Evolutionary conservation across 352 stramenopile genomes (phyloP).

Genomic region (Phytophthora multivora): DNA sequence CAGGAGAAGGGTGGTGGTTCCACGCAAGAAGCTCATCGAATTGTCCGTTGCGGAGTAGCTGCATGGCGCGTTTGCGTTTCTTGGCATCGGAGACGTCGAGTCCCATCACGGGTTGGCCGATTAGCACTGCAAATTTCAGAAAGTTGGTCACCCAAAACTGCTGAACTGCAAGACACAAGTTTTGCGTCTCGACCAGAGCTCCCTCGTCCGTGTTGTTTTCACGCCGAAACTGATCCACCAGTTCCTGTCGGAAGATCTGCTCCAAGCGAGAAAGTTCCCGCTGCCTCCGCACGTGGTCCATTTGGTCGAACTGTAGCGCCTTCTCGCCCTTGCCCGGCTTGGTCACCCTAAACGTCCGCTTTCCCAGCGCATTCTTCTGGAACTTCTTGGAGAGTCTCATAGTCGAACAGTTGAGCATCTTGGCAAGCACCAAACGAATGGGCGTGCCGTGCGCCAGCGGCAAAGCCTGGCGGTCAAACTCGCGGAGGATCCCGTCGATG

Average conservation of each 20-base stretch:
- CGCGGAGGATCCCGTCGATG: conserved; percentile 80
- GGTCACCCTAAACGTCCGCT: conserved; percentile 81
- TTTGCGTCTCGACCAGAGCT: conserved; percentile 68
- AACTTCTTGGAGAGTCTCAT: conserved; percentile 91
- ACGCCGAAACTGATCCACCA: conserved; percentile 80
- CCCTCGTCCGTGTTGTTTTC: conserved; percentile 87
- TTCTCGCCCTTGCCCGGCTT: conserved; percentile 67
- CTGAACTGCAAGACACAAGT: conserved; percentile 76
- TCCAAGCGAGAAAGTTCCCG: conserved; percentile 76
- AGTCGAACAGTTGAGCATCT: conserved; percentile 89
- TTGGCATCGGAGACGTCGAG: conserved; percentile 81
- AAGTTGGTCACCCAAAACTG: conserved; percentile 89
- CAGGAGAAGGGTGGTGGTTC: conserved; percentile 46
- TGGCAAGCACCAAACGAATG: conserved; percentile 81
- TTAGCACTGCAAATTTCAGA: conserved; percentile 79
- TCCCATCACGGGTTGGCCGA: conserved; percentile 74
- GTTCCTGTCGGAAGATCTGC: conserved; percentile 78
- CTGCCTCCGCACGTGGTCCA: conserved; percentile 69
- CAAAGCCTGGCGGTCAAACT: conserved; percentile 80
- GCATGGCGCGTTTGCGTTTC: conserved; percentile 82
- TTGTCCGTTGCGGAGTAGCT: conserved; percentile 78
- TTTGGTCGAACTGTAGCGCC: conserved; percentile 72
- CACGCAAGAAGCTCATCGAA: conserved; percentile 78
- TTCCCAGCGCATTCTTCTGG: conserved; percentile 88
- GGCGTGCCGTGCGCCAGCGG: conserved; percentile 83